Conservation (phyloP, 129 eudicot genomes). For the Centaurea solstitialis region DNA sequence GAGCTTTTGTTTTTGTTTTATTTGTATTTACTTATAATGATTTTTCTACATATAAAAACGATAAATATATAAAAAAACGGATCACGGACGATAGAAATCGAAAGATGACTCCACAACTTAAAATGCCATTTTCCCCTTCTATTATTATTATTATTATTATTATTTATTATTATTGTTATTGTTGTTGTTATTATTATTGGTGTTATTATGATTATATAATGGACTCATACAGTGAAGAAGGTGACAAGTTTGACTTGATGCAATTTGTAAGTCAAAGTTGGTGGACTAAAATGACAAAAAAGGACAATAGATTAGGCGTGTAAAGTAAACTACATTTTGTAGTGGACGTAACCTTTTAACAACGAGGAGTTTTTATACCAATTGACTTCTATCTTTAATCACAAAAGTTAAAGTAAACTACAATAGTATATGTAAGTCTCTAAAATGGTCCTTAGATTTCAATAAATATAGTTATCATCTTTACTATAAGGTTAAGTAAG, state of each 20-base stretch:
- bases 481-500: no score
- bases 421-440: no score
- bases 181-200: not conserved
- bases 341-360: conserved; percentile 15
- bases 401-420: no score
- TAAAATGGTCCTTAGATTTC: no score
- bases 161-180: no score
- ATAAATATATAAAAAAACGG: no score
- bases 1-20: not conserved
- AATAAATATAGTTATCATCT: no score
- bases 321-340: not conserved
- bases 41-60: not conserved
- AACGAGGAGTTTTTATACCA: conserved; percentile 8
- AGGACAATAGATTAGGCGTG: conserved; percentile 1
- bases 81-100: no score
- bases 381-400: conserved; percentile 4
- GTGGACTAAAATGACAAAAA: conserved; percentile 9
- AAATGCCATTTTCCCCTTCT: not conserved
- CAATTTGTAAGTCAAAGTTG: conserved; percentile 15
- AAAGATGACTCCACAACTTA: not conserved
- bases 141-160: no score
- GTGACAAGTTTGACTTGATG: conserved; percentile 25
- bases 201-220: not conserved
- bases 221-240: conserved; percentile 18
- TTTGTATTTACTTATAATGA: conserved; percentile 4